Conservation (phyloP, 192 early-diverging fungal species). For the Phycomyces blakesleeanus region DNA sequence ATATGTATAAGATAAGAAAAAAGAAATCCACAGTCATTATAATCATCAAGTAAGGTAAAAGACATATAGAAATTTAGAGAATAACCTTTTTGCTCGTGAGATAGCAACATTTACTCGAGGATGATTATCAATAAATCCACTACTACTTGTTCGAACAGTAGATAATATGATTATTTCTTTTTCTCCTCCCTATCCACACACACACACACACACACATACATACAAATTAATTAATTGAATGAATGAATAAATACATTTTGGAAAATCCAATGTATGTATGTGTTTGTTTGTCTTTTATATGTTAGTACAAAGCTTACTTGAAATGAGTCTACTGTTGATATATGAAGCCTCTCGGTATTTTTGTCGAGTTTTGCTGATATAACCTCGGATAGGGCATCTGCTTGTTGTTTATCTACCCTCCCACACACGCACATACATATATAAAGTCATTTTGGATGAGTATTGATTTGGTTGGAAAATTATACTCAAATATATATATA, state of each 20-base stretch:
- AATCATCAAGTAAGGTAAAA: too few species aligned
- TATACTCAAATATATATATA: background rate
- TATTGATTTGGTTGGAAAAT: background rate
- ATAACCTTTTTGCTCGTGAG: constrained; percentile 64
- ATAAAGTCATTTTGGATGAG: background rate
- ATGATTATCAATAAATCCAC: constrained; percentile 62
- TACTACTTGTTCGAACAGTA: constrained; percentile 53
- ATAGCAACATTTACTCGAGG: constrained; percentile 73
- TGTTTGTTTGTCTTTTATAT: background rate
- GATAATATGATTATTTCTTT: constrained; percentile 71
- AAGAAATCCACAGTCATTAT: too few species aligned
- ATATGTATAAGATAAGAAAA: too few species aligned
- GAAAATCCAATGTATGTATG: background rate
- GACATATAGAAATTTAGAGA: too few species aligned
- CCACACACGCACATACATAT: background rate
- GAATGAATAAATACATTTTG: background rate
- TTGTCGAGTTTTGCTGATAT: constrained; percentile 15
- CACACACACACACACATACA: too few species aligned
- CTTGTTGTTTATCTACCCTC: constrained; percentile 65
- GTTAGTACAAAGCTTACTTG: too few species aligned
- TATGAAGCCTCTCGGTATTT: constrained; percentile 30
- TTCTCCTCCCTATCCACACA: constrained; percentile 70
- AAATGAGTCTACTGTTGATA: constrained; percentile 71
- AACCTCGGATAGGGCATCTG: constrained; percentile 40
- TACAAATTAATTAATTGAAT: too few species aligned